Base-by-base conservation (phyloP, 176 grass and related monocot species). In the Cenchrus purpureus region DNA sequence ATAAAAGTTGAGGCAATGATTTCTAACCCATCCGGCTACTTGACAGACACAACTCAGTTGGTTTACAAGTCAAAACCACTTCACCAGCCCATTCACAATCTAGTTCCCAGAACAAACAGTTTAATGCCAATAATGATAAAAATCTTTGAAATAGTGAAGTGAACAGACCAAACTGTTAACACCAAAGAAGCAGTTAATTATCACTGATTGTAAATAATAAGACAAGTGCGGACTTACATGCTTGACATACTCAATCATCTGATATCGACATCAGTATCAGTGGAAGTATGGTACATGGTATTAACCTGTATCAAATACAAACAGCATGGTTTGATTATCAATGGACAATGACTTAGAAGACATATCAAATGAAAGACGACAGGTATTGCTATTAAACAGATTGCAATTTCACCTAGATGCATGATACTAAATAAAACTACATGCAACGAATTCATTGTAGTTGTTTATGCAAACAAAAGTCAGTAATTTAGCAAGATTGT, bases 241-340 rank as follows among this genome's bases (percentile, higher is more conserved):
- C 55, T 86, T 76, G 13, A 69, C 16, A 64, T 7, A 82, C 56
- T 22, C 15, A 45, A 6, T 25, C 22, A 71, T 77, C 66, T 65
- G 55, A 44, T 25, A 40, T 32, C 65, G 57, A 17, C 34, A 65
- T 78, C 17, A 56, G n/a, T 10, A 89, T 37, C 73, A 69, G 69
- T 63, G 42, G 9, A 89, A 56, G 32, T 62, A 64, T 46, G 55
- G 56, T 69, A 64, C 53, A 82, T 72, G 25, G 17, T 82, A 72
- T 20, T 65, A 25, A 63, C 65, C 25, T 62, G 12, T 62, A 89
- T 56, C 48, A 86, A 65, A 90, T 65, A 71, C 4, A 75, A 37
- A 68, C 14, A 0, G 28, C 14, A 74, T 12, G 9, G 7, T 37
- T 74, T 75, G 6, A 82, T 77, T 50, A 76, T 57, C 13, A 80